These are phyloP conservation scores for Nepenthes gracilis DNA, from an alignment of 148 eudicot species.

Conservation along the genomic window DNA sequence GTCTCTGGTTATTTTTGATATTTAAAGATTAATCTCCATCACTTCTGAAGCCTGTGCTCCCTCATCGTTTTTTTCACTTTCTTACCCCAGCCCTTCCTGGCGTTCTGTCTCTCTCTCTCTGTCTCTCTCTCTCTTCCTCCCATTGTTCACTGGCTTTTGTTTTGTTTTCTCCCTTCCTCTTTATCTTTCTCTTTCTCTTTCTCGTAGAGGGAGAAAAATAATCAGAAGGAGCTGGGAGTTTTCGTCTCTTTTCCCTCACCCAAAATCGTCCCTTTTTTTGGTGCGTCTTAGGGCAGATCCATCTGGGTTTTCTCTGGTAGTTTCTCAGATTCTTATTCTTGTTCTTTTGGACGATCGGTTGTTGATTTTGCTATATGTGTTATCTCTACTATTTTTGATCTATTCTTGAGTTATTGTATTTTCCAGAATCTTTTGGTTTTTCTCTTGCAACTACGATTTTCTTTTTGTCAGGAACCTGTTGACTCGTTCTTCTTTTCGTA, in stretches of 20 bases:
- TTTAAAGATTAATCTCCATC: slow-evolving; percentile 14
- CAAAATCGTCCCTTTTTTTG: not conserved
- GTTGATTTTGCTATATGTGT: slow-evolving; percentile 1
- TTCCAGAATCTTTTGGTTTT: not conserved
- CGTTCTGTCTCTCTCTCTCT: too few species aligned
- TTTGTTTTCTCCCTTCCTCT: slow-evolving; percentile 8
- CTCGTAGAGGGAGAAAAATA: not conserved
- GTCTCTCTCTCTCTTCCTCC: slow-evolving; percentile 18
- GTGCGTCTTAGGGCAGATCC: slow-evolving; percentile 20
- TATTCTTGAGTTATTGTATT: not conserved
- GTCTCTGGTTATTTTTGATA: slow-evolving; percentile 13
- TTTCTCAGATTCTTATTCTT: slow-evolving; percentile 5
- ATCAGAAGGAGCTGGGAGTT: not conserved
- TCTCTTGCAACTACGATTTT: not conserved
- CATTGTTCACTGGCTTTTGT: slow-evolving; percentile 18
- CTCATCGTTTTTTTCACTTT: slow-evolving; percentile 11
- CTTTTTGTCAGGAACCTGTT: too few species aligned
- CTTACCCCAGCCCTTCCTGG: slow-evolving; percentile 11
- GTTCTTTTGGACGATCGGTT: slow-evolving; percentile 5
- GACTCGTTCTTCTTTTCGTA: too few species aligned
- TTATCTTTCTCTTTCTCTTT: not conserved
- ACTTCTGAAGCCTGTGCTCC: not conserved
- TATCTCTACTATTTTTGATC: not conserved
- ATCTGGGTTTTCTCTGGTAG: slow-evolving; percentile 16
- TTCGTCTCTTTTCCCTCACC: slow-evolving; percentile 9